Evolutionary conservation across 352 stramenopile genomes (phyloP).

Genomic region (Thalassiosira hispida): DNA sequence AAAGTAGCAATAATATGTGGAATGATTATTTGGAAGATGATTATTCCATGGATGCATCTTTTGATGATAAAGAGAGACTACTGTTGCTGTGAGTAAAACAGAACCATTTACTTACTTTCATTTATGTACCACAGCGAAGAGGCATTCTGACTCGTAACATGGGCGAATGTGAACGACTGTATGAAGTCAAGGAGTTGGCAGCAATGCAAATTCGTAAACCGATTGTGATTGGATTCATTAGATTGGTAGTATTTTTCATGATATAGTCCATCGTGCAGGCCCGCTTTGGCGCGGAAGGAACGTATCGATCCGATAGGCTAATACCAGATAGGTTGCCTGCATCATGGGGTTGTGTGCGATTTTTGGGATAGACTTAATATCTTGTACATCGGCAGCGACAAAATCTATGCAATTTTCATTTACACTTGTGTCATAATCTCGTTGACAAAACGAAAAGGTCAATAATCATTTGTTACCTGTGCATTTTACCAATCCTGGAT

Average conservation of each 20-base stretch:
- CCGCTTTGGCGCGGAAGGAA: constrained; percentile 9
- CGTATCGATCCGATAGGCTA: constrained; percentile 53
- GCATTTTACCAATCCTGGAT: too few species aligned
- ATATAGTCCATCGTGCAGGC: constrained; percentile 45
- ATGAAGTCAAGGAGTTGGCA: constrained; percentile 60
- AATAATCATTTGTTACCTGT: too few species aligned
- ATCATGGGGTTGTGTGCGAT: too few species aligned
- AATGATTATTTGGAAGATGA: constrained; percentile 26
- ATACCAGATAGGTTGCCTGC: too few species aligned
- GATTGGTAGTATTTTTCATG: constrained; percentile 37
- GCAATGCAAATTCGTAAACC: constrained; percentile 59
- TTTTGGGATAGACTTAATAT: too few species aligned
- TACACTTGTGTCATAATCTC: too few species aligned
- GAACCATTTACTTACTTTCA: constrained; percentile 20
- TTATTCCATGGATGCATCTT: constrained; percentile 47
- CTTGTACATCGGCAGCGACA: too few species aligned
- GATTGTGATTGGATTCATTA: constrained; percentile 40
- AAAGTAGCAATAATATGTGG: not conserved
- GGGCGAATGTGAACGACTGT: constrained; percentile 66
- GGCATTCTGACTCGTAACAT: constrained; percentile 66
- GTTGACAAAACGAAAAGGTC: too few species aligned
- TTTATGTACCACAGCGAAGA: constrained; percentile 68
- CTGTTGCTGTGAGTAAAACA: constrained; percentile 35
- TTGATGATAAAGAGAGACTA: constrained; percentile 10
- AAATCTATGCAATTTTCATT: too few species aligned